Base-by-base conservation (phyloP, 2,329 filamentous ascomycete genomes). In the Aureobasidium lini region DNA sequence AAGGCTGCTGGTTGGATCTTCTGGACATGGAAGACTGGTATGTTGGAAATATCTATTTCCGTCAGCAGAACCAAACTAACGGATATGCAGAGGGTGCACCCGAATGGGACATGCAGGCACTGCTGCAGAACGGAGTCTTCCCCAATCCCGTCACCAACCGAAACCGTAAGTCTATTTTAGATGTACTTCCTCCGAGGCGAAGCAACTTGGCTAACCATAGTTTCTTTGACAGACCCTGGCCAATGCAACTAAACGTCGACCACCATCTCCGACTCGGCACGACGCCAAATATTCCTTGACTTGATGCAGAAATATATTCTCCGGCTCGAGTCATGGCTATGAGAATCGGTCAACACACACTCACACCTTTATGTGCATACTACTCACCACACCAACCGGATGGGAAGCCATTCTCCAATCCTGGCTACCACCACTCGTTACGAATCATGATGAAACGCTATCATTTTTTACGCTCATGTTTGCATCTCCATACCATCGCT, bases 1-100 rank as follows among this genome's bases (percentile, higher is more conserved):
- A 76, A 76, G 70, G 75, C 74, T 4, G 69, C 63, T 2, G 77
- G 77, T 1, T 79, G 77, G 77, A 76, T 79, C 64, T 79, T 77
- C 67, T 79, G 77, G 77, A 76, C 73, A 4, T 79, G 76, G 76
- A 78, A 78, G 71, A 79, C 75, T 1, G 50, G 50, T 54, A 54
- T 29, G 50, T 43, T 8, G 10, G 9, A 13, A 16, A 7, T 7
- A n/a, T 42, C 37, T 42, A 43, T 54, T 43, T 43, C 3, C 13
- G n/a, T 6, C n/a, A 4, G 29, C 4, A 4, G 6, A 43, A 23
- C 4, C 15, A 23, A 34, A 29, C 50, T 54, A 54, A 54, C 6
- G 29, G 15, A 6, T 10, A 18, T 34, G 39, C 52, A 56, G 77
- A 79, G 65, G 71, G 71, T 28, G 75, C 76, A 36, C 76, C 77